Evolutionary conservation across 2,329 filamentous ascomycete species (phyloP).

Genomic region (Parastagonospora avenae): DNA sequence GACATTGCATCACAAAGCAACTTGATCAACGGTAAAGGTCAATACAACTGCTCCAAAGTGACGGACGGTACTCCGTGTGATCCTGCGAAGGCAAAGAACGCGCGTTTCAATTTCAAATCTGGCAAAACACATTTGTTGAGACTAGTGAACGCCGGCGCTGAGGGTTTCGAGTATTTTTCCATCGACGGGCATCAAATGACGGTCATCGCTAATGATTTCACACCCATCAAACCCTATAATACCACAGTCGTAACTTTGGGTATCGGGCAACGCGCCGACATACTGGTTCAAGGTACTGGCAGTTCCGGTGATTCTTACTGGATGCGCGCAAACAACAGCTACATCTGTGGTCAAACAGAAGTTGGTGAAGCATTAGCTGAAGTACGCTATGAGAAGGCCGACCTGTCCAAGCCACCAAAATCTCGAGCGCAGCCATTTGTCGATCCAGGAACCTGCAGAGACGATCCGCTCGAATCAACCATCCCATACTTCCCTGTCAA

Average conservation of each 20-base stretch:
- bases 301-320: slow-evolving; percentile 34
- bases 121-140: slow-evolving; percentile 59
- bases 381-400: background rate
- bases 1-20: background rate
- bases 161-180: slow-evolving; percentile 8
- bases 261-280: slow-evolving; percentile 42
- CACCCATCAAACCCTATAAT: slow-evolving; percentile 43
- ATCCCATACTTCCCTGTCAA: slow-evolving; percentile 1
- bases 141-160: slow-evolving; percentile 55
- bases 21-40: slow-evolving; percentile 15
- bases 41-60: background rate
- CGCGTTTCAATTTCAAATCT: slow-evolving; percentile 29
- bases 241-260: slow-evolving; percentile 43
- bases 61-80: background rate
- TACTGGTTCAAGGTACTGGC: slow-evolving; percentile 33
- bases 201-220: slow-evolving; percentile 44
- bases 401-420: no score
- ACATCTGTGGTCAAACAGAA: no score
- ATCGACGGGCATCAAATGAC: slow-evolving; percentile 42
- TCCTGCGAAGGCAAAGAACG: background rate
- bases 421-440: no score
- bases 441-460: no score
- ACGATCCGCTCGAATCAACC: no score
- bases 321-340: no score
- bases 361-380: slow-evolving; percentile 4